phyloP scores from a whole-genome alignment of 768 basidiomycete genomes.

The Xanthoconium purpureum region DNA sequence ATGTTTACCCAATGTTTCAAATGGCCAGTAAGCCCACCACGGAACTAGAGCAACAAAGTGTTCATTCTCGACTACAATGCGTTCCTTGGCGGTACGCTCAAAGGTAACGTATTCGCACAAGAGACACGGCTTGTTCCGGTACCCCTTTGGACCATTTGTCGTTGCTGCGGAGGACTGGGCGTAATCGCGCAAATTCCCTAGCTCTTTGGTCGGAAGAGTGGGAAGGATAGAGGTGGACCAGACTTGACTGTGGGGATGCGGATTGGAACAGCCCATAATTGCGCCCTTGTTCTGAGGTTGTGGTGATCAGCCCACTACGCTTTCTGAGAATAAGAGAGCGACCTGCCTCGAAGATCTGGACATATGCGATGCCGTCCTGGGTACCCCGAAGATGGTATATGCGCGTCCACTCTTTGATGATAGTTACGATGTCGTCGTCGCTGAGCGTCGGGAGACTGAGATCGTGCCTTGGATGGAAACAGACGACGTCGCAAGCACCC shows the following conservation, averaged over 20 bases:
- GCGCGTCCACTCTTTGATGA: constrained; percentile 72
- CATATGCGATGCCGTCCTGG: constrained; percentile 69
- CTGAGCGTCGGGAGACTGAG: constrained; percentile 72
- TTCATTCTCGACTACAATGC: constrained; percentile 68
- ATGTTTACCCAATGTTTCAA: constrained; percentile 64
- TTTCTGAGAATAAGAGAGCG: not conserved
- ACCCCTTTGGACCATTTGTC: constrained; percentile 51
- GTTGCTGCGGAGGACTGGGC: constrained; percentile 32
- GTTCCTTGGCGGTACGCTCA: constrained; percentile 54
- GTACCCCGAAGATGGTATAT: constrained; percentile 59
- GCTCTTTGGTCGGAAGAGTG: constrained; percentile 63
- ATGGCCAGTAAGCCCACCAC: constrained; percentile 97
- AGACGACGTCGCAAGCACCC: constrained; percentile 84
- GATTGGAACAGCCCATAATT: constrained; percentile 95
- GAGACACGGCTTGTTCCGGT: constrained; percentile 59
- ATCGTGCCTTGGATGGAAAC: constrained; percentile 85
- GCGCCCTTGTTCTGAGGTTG: constrained; percentile 74
- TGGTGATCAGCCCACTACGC: not conserved
- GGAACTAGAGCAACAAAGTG: constrained; percentile 86
- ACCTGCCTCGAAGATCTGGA: constrained; percentile 82
- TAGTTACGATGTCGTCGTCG: constrained; percentile 51
- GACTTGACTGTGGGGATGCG: constrained; percentile 90
- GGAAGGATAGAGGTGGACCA: constrained; percentile 80
- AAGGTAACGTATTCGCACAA: constrained; percentile 77
- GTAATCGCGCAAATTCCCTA: constrained; percentile 55